phyloP scores from a whole-genome alignment of 331 rosid genomes.

The Arachis monticola region DNA sequence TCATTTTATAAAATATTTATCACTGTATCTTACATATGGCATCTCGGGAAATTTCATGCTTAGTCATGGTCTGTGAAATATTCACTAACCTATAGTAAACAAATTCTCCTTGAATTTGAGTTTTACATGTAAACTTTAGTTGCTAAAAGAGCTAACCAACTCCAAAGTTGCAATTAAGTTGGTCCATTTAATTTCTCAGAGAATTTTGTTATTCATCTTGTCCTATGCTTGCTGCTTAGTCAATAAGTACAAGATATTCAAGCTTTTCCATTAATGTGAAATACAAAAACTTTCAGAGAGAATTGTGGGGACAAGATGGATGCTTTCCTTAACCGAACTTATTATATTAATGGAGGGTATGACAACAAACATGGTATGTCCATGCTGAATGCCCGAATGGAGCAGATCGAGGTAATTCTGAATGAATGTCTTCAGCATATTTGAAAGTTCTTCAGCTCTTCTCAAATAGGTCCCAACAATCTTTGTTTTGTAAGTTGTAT shows the following conservation, averaged over 20 bases:
- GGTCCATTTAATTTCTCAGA: conserved; percentile 12
- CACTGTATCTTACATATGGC: conserved; percentile 23
- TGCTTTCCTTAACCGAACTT: conserved; percentile 76
- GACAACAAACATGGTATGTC: conserved; percentile 81
- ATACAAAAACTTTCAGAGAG: conserved; percentile 54
- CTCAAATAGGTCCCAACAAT: conserved; percentile 26
- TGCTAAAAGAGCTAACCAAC: neutral
- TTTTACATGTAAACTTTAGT: neutral
- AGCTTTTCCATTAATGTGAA: conserved; percentile 23
- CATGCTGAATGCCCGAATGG: conserved; percentile 71
- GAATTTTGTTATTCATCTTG: conserved; percentile 4
- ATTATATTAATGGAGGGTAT: conserved; percentile 72
- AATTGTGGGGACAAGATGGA: conserved; percentile 79
- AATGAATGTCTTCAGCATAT: conserved; percentile 27
- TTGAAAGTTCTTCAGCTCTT: conserved; percentile 19
- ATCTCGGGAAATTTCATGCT: conserved; percentile 33
- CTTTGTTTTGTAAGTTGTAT: conserved; percentile 33
- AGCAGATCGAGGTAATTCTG: conserved; percentile 76
- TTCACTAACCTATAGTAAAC: conserved; percentile 23
- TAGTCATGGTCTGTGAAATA: conserved; percentile 22
- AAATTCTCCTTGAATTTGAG: conserved; percentile 17
- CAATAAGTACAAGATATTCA: conserved; percentile 27
- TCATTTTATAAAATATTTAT: conserved; percentile 13
- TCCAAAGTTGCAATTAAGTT: conserved; percentile 4
- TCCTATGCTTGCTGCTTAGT: conserved; percentile 15